Evolutionary conservation across 768 basidiomycete species (phyloP).

Genomic region (Myochromella boudieri): DNA sequence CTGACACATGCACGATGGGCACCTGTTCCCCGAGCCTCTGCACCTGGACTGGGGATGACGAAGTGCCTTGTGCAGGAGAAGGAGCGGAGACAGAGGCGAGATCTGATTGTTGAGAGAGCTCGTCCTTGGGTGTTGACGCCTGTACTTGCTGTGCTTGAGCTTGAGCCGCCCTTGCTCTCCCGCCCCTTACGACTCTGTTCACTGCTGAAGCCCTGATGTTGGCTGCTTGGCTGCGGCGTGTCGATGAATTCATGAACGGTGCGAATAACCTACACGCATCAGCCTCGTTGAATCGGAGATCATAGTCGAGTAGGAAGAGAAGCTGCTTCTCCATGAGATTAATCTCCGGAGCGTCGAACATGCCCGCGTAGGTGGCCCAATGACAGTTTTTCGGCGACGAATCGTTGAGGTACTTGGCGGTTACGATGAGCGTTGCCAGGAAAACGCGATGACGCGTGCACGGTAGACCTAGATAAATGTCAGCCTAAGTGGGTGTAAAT

Average conservation of each 20-base stretch:
- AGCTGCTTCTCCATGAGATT: slow-evolving; percentile 98
- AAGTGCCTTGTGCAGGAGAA: slow-evolving; percentile 23
- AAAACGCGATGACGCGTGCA: slow-evolving; percentile 96
- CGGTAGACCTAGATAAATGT: slow-evolving; percentile 63
- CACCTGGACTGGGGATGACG: slow-evolving; percentile 59
- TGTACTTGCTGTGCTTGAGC: slow-evolving; percentile 36
- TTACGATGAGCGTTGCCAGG: slow-evolving; percentile 91
- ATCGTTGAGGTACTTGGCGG: slow-evolving; percentile 97
- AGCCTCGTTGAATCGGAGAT: slow-evolving; percentile 85
- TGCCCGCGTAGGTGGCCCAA: slow-evolving; percentile 77
- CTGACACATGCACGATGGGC: slow-evolving; percentile 37
- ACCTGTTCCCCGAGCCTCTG: too few species aligned
- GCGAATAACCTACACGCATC: slow-evolving; percentile 74
- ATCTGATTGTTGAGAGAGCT: slow-evolving; percentile 34
- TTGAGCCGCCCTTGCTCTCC: slow-evolving; percentile 49
- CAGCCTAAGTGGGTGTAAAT: slow-evolving; percentile 2
- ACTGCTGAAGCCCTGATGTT: slow-evolving; percentile 53
- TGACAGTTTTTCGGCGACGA: slow-evolving; percentile 94
- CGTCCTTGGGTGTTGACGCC: slow-evolving; percentile 41
- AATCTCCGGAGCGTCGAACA: slow-evolving; percentile 79
- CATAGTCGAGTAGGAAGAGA: slow-evolving; percentile 87
- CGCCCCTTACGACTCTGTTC: slow-evolving; percentile 50
- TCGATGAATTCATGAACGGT: slow-evolving; percentile 53
- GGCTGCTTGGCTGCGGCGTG: slow-evolving; percentile 18
- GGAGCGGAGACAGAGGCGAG: slow-evolving; percentile 29